Conservation (phyloP, 805 yeast genomes). For the Suhomyces sp. region DNA sequence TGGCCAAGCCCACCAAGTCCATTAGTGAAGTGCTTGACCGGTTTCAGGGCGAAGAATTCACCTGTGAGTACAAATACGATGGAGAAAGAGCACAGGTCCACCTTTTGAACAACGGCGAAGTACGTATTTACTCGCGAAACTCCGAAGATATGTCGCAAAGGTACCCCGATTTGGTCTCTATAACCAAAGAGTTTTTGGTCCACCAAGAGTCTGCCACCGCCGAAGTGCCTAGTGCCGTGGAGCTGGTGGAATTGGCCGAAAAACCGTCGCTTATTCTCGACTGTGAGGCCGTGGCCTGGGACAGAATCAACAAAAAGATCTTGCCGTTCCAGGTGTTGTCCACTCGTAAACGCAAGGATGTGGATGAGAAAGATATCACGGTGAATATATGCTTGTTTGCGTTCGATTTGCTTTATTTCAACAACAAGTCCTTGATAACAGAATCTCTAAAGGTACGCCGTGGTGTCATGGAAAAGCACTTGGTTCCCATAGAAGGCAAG, state of each 20-base stretch:
- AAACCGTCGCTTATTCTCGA: slow-evolving; percentile 67
- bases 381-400: slow-evolving; percentile 92
- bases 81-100: slow-evolving; percentile 98
- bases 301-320: slow-evolving; percentile 68
- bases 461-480: slow-evolving; percentile 49
- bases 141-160: slow-evolving; percentile 96
- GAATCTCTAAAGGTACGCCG: slow-evolving; percentile 72
- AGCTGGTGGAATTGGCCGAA: slow-evolving; percentile 28
- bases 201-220: slow-evolving; percentile 12
- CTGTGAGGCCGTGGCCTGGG: slow-evolving; percentile 99
- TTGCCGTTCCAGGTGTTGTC: slow-evolving; percentile 91
- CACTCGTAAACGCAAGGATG: slow-evolving; percentile 93
- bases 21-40: slow-evolving; percentile 89
- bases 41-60: slow-evolving; percentile 78
- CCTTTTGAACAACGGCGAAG: slow-evolving; percentile 57
- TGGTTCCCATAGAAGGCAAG: slow-evolving; percentile 66
- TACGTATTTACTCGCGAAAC: slow-evolving; percentile 84
- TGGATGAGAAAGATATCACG: slow-evolving; percentile 78
- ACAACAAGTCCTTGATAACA: slow-evolving; percentile 68
- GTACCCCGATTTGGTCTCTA: slow-evolving; percentile 83
- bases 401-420: slow-evolving; percentile 76
- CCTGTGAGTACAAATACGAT: slow-evolving; percentile 96
- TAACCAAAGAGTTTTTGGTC: slow-evolving; percentile 57
- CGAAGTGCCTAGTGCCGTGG: slow-evolving; percentile 1
- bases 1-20: slow-evolving; percentile 95